Evolutionary conservation across 2,329 filamentous ascomycete species (phyloP).

Genomic region (Penicillium sp.): DNA sequence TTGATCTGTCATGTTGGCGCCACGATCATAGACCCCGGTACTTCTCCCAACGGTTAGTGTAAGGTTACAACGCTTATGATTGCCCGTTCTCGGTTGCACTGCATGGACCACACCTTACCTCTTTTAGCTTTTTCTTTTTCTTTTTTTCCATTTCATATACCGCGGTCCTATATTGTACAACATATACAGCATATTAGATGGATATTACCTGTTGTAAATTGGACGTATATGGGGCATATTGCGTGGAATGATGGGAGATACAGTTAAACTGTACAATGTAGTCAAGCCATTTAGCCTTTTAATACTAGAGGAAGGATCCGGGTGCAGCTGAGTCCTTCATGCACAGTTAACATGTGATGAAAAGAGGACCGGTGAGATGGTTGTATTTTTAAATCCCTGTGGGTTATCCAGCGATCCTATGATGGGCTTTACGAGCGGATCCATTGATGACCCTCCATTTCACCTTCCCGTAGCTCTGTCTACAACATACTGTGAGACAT

Average conservation of each 20-base stretch:
- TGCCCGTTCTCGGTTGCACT: constrained; percentile 2
- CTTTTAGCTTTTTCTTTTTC: not conserved
- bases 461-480: not conserved
- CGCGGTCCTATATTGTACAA: not conserved
- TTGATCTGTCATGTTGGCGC: constrained; percentile 9
- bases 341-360: constrained; percentile 13
- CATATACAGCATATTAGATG: not conserved
- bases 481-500: not conserved
- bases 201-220: not conserved
- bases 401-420: constrained; percentile 7
- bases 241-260: constrained; percentile 12
- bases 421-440: not conserved
- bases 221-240: not conserved
- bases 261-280: not conserved
- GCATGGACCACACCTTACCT: not conserved
- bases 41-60: not conserved
- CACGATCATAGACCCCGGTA: constrained; percentile 2
- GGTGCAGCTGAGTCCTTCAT: not conserved
- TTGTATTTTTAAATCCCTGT: constrained; percentile 17
- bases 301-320: not conserved
- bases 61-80: constrained; percentile 5
- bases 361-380: constrained; percentile 8
- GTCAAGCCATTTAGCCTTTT: no score
- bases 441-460: not conserved
- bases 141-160: not conserved